These are phyloP conservation scores for Candida tunisiensis DNA, from an alignment of 1,139 yeast genomes.

Conservation along the genomic window DNA sequence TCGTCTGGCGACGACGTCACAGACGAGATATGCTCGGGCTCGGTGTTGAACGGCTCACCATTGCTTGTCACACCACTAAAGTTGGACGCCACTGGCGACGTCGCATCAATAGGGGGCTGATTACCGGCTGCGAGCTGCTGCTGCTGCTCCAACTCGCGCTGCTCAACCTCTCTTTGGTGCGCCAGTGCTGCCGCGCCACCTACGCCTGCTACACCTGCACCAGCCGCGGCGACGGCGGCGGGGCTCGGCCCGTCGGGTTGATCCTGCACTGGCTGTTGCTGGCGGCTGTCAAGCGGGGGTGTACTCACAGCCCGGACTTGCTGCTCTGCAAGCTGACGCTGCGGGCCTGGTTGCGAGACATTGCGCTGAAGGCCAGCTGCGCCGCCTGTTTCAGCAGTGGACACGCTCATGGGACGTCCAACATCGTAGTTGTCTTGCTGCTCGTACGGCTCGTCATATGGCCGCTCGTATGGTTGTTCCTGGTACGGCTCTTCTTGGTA, in stretches of 20 bases:
- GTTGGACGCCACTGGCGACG: constrained; percentile 12
- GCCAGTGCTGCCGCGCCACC: background rate
- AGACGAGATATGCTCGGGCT: constrained; percentile 1
- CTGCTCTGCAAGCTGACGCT: too few species aligned
- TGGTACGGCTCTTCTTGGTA: too few species aligned
- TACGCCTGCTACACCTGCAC: background rate
- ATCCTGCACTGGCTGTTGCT: too few species aligned
- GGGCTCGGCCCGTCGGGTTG: constrained; percentile 2
- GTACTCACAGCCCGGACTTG: too few species aligned
- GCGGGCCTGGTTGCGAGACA: too few species aligned
- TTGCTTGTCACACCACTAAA: constrained; percentile 15
- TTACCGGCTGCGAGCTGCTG: background rate
- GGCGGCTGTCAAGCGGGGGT: too few species aligned
- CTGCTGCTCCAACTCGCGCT: background rate
- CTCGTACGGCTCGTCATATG: too few species aligned
- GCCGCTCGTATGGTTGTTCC: too few species aligned
- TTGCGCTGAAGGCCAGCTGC: too few species aligned
- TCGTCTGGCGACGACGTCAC: background rate
- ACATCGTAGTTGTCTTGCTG: too few species aligned
- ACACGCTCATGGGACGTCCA: too few species aligned
- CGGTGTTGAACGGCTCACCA: constrained; percentile 13
- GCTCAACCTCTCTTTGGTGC: background rate
- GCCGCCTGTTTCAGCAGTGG: too few species aligned
- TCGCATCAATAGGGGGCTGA: constrained; percentile 5
- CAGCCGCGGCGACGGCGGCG: constrained; percentile 1